Conservation (phyloP, 352 stramenopile species). For the Phytopythium litorale region DNA sequence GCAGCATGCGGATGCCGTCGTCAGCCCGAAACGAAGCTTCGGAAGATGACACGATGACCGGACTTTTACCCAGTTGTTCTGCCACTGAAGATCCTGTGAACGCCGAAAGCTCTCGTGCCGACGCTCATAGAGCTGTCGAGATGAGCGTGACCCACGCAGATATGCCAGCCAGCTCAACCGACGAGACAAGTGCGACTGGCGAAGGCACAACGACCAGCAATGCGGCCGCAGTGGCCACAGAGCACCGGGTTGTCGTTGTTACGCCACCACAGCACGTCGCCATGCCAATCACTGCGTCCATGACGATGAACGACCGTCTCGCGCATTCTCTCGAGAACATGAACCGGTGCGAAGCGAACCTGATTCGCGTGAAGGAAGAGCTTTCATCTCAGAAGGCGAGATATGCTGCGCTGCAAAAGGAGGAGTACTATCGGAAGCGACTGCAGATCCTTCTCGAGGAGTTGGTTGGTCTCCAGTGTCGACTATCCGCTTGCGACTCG, state of each 20-base stretch:
- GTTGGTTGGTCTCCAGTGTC: constrained; percentile 1
- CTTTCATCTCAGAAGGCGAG: constrained; percentile 4
- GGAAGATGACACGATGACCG: neutral
- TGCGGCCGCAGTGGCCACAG: neutral
- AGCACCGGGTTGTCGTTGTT: neutral
- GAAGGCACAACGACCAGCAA: neutral
- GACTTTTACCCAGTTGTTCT: too few species aligned
- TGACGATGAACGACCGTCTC: constrained; percentile 7
- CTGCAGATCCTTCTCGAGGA: neutral
- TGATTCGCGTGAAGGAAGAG: constrained; percentile 4
- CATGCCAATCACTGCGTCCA: neutral
- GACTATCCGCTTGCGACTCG: neutral
- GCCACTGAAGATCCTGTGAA: neutral
- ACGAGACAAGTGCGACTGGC: neutral
- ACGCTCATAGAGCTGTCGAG: neutral
- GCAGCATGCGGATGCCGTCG: neutral
- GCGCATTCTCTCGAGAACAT: neutral
- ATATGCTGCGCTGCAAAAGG: neutral
- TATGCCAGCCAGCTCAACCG: neutral
- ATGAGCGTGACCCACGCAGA: neutral
- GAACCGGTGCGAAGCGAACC: constrained; percentile 1
- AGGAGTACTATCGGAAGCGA: neutral
- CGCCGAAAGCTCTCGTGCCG: neutral
- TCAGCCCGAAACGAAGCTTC: too few species aligned
- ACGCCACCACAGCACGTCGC: neutral